Percentiles rank a stretch among this genome's conserved stretches.
Conservation (phyloP, 495 filamentous ascomycete species). For the Pyronema domesticum region DNA sequence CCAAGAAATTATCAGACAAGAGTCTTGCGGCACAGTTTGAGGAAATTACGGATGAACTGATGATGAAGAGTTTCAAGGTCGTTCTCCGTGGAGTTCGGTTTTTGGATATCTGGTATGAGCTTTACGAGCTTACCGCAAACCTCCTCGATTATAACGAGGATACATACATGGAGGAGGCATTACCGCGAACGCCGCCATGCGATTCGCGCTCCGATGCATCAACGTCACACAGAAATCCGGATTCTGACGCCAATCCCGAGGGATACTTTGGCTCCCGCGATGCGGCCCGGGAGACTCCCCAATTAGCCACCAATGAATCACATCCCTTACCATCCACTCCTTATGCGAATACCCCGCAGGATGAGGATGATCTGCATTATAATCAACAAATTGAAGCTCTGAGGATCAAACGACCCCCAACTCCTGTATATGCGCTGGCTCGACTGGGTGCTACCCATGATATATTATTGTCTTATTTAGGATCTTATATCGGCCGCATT, state of each 20-base stretch:
- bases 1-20: slow-evolving; percentile 42
- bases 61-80: slow-evolving; percentile 82
- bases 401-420: slow-evolving; percentile 1
- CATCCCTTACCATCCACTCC: slow-evolving; percentile 22
- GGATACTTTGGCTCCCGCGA: slow-evolving; percentile 9
- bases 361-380: not conserved
- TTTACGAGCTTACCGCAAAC: slow-evolving; percentile 34
- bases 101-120: slow-evolving; percentile 69
- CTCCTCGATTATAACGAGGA: slow-evolving; percentile 44
- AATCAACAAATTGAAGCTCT: not conserved
- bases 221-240: slow-evolving; percentile 3
- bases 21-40: slow-evolving; percentile 33
- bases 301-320: slow-evolving; percentile 14
- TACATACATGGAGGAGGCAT: slow-evolving; percentile 25
- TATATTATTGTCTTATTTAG: slow-evolving; percentile 68
- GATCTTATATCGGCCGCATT: slow-evolving; percentile 76
- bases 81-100: slow-evolving; percentile 82
- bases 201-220: slow-evolving; percentile 28
- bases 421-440: slow-evolving; percentile 20
- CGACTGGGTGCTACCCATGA: slow-evolving; percentile 65
- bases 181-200: slow-evolving; percentile 57
- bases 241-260: slow-evolving; percentile 7
- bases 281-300: slow-evolving; percentile 8
- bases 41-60: slow-evolving; percentile 72
- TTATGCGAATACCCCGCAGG: slow-evolving; percentile 18